Conservation (phyloP, 805 yeast genomes). For the Suhomyces kilbournensis region DNA sequence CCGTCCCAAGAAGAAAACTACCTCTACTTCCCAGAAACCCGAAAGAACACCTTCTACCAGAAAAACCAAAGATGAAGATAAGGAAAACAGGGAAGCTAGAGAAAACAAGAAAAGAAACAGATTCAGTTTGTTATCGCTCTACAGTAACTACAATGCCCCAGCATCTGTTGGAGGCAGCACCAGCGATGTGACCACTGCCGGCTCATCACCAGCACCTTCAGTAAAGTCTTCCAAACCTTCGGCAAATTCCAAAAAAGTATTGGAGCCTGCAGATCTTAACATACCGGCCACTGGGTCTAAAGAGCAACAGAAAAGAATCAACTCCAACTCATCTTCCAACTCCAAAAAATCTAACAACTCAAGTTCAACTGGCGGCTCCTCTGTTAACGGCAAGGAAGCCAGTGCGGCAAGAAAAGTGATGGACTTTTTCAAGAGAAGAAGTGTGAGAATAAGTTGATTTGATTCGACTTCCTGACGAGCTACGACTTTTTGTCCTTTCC, state of each 20-base stretch:
- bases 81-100: constrained; percentile 24
- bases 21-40: neutral
- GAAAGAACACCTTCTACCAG: neutral
- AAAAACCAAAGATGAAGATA: constrained; percentile 11
- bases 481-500: neutral
- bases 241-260: constrained; percentile 20
- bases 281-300: constrained; percentile 9
- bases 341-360: constrained; percentile 26
- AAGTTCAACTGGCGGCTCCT: constrained; percentile 16
- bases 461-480: neutral
- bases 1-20: neutral
- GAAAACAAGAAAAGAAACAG: constrained; percentile 36
- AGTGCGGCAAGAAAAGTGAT: constrained; percentile 76
- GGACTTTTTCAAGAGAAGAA: constrained; percentile 73
- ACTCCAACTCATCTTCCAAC: constrained; percentile 28
- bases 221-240: constrained; percentile 8
- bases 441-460: constrained; percentile 24
- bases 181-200: constrained; percentile 5
- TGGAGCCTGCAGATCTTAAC: constrained; percentile 34
- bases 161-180: constrained; percentile 6
- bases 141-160: constrained; percentile 28
- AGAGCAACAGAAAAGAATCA: constrained; percentile 22
- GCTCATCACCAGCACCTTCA: constrained; percentile 1
- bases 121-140: constrained; percentile 43
- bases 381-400: constrained; percentile 48